Evolutionary conservation across 768 basidiomycete species (phyloP).

Genomic region (Pleurotus giganteus): DNA sequence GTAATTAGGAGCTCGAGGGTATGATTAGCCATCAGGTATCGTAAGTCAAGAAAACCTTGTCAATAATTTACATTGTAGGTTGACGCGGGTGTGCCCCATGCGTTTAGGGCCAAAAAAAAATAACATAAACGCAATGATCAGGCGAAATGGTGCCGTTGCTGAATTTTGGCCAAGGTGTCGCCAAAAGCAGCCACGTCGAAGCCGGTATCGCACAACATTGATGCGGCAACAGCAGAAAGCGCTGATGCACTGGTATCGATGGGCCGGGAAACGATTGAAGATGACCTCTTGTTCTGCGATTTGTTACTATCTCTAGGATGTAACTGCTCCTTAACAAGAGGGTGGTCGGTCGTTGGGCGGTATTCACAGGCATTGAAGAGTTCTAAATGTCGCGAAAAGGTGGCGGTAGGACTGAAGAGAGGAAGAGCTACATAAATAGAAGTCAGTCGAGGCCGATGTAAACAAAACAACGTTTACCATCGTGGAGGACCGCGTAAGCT

Average conservation of each 20-base stretch:
- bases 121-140: background rate
- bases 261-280: constrained; percentile 6
- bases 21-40: background rate
- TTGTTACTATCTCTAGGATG: constrained; percentile 12
- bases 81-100: background rate
- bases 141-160: constrained; percentile 10
- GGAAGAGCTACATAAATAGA: constrained; percentile 40
- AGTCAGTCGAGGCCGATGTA: background rate
- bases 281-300: background rate
- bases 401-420: constrained; percentile 47
- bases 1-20: background rate
- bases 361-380: constrained; percentile 41
- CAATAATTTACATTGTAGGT: background rate
- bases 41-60: background rate
- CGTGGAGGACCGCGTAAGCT: constrained; percentile 38
- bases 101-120: background rate
- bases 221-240: constrained; percentile 13
- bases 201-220: constrained; percentile 22
- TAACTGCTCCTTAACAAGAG: constrained; percentile 38
- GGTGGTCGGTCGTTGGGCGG: constrained; percentile 36
- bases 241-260: constrained; percentile 2
- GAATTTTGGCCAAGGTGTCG: constrained; percentile 21
- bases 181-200: constrained; percentile 24
- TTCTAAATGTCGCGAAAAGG: constrained; percentile 46
- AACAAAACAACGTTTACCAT: constrained; percentile 30